Conservation (phyloP, 805 yeast genomes). For the Wickerhamiella slavikovae region DNA sequence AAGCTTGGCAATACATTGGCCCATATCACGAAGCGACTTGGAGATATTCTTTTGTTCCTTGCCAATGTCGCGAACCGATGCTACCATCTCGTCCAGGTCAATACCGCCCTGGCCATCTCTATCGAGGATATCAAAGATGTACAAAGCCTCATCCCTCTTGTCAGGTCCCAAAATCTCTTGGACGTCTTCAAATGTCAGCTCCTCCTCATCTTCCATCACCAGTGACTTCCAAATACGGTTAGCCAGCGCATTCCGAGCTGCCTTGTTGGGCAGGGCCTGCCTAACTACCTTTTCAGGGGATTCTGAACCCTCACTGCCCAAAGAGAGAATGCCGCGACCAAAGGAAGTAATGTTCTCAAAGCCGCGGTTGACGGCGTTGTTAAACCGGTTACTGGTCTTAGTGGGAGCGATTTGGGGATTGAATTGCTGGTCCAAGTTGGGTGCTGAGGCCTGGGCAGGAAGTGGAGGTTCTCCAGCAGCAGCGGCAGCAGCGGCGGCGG, state of each 20-base stretch:
- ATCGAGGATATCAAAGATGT: constrained; percentile 18
- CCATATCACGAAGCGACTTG: constrained; percentile 20
- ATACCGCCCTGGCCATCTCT: constrained; percentile 19
- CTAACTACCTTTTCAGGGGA: constrained; percentile 13
- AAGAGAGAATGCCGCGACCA: background rate
- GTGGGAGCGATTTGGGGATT: background rate
- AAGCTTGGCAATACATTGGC: constrained; percentile 20
- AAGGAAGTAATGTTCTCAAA: background rate
- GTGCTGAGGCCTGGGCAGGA: too few relatives aligned
- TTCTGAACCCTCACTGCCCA: background rate
- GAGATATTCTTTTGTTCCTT: constrained; percentile 18
- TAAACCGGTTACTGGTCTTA: background rate
- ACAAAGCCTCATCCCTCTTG: constrained; percentile 15
- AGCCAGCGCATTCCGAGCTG: constrained; percentile 16
- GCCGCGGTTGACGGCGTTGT: background rate
- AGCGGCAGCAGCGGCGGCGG: too few relatives aligned
- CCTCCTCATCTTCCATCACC: constrained; percentile 19
- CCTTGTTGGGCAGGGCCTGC: constrained; percentile 15
- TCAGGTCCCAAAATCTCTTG: constrained; percentile 16
- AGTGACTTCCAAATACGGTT: constrained; percentile 22
- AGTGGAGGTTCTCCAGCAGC: too few relatives aligned
- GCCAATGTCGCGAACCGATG: constrained; percentile 16
- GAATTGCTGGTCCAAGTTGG: too few relatives aligned
- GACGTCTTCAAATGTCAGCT: constrained; percentile 17
- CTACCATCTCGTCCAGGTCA: constrained; percentile 19